Base-by-base conservation (phyloP, 371 early-diverging fungal species). In the Encephalitozoon romaleae region DNA sequence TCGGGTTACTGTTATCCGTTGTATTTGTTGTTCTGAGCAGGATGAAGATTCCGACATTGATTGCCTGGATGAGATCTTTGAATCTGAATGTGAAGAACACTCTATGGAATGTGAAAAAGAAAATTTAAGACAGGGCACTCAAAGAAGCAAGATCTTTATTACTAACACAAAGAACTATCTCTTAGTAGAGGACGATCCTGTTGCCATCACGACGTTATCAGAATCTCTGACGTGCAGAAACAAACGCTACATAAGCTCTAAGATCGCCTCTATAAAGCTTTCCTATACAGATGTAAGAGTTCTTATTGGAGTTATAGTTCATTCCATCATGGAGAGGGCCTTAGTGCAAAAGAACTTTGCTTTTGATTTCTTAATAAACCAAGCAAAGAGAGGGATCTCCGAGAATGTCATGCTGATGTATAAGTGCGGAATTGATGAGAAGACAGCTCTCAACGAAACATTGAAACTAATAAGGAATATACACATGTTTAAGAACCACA, bases 271-370 rank as follows among this genome's bases (percentile, higher is more conserved):
- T 43, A 34, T 81, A 26, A n/a, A 11, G 26, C 74, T 81, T 68
- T 49, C 63, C 2, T 65, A 52, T 23, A 15, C 32, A 1, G 43
- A 81, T 55, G 18, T 43, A 9, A 41, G 41, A 21, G 18, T 77
- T 34, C 70, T 78, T 23, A 52, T 81, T 70, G 81, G 81, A 9
- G 55, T 69, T 4, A 59, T 74, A 41, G 34, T 77, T 28, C 81
- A 81, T 55, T 51, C 47, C 9, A 25, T 75, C 4, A 69, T 77
- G 53, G 64, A 81, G 38, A 45, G 55, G 18, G 55, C 52, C 28
- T 6, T 67, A 6, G 11, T 70, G 3, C 38, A 65, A 2, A 32
- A 75, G 6, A 72, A 72, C 65, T 68, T 55, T 30, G 42, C 25
- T n/a, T 11, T 59, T 47, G 45, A 47, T 25, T 80, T 67, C 66